phyloP scores from a whole-genome alignment of 306 rosid genomes.

The Hippophae gyantsensis region DNA sequence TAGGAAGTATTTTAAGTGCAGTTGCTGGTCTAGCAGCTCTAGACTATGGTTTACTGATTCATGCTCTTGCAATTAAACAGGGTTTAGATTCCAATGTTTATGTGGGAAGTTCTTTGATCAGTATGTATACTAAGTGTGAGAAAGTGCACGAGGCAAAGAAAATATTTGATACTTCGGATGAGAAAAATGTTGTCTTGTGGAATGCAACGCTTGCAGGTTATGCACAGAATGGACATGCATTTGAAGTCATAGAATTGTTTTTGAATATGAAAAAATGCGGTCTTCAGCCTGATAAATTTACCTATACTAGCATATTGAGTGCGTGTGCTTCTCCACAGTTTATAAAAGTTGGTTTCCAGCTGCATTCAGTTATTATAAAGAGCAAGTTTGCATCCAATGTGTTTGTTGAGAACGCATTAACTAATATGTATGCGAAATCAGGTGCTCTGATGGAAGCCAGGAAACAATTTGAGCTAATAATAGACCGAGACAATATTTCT shows the following conservation, averaged over 20 bases:
- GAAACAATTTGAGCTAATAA: slow-evolving; percentile 60
- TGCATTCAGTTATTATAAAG: slow-evolving; percentile 60
- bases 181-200: slow-evolving; percentile 63
- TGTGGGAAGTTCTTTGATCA: slow-evolving; percentile 83
- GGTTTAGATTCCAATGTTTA: slow-evolving; percentile 61
- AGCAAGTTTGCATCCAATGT: slow-evolving; percentile 41
- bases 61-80: slow-evolving; percentile 53
- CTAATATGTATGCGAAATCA: slow-evolving; percentile 78
- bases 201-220: slow-evolving; percentile 72
- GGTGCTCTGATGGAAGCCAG: slow-evolving; percentile 56
- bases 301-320: slow-evolving; percentile 73
- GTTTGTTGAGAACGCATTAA: slow-evolving; percentile 59
- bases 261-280: slow-evolving; percentile 37
- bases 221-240: slow-evolving; percentile 38
- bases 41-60: slow-evolving; percentile 52
- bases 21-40: slow-evolving; percentile 38
- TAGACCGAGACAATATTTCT: slow-evolving; percentile 52
- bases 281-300: slow-evolving; percentile 55
- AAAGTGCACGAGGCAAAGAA: slow-evolving; percentile 35
- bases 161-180: slow-evolving; percentile 29
- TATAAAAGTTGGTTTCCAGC: slow-evolving; percentile 44
- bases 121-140: slow-evolving; percentile 71
- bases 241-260: slow-evolving; percentile 46
- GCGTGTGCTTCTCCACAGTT: slow-evolving; percentile 48
- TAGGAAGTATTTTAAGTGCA: slow-evolving; percentile 75